Percentiles rank a stretch among this genome's conserved stretches.
These are phyloP conservation scores for Balakata baccata DNA, from an alignment of 345 rosid genomes.

Conservation along the genomic window DNA sequence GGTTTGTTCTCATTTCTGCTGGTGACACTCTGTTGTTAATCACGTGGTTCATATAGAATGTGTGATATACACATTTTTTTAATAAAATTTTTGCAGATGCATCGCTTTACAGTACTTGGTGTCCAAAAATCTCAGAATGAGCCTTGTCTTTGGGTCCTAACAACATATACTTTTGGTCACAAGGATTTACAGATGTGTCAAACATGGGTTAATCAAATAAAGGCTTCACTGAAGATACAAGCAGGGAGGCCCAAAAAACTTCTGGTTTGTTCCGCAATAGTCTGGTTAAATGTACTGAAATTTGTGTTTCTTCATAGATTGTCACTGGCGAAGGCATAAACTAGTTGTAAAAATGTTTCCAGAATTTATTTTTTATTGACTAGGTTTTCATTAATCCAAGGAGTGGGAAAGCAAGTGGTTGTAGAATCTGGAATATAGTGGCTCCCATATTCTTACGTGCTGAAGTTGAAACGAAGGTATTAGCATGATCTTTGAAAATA, in stretches of 20 bases:
- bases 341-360: slow-evolving; percentile 15
- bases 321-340: slow-evolving; percentile 13
- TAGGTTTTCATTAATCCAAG: slow-evolving; percentile 82
- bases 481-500: background rate
- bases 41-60: slow-evolving; percentile 2
- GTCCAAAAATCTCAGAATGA: slow-evolving; percentile 49
- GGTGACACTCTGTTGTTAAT: background rate
- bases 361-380: slow-evolving; percentile 22
- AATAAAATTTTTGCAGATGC: slow-evolving; percentile 49
- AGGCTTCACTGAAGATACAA: slow-evolving; percentile 47
- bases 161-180: slow-evolving; percentile 57
- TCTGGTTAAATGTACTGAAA: background rate
- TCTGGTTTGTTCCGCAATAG: slow-evolving; percentile 46
- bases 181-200: slow-evolving; percentile 60
- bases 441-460: slow-evolving; percentile 71
- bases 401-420: slow-evolving; percentile 83
- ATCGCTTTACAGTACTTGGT: slow-evolving; percentile 56
- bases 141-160: slow-evolving; percentile 62
- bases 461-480: slow-evolving; percentile 67
- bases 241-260: slow-evolving; percentile 74
- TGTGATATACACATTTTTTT: slow-evolving; percentile 7
- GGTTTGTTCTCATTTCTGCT: slow-evolving; percentile 41
- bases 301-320: slow-evolving; percentile 13
- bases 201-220: slow-evolving; percentile 61
- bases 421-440: slow-evolving; percentile 70